Base-by-base conservation (phyloP, 257 asterid species). In the Ballota nigra region DNA sequence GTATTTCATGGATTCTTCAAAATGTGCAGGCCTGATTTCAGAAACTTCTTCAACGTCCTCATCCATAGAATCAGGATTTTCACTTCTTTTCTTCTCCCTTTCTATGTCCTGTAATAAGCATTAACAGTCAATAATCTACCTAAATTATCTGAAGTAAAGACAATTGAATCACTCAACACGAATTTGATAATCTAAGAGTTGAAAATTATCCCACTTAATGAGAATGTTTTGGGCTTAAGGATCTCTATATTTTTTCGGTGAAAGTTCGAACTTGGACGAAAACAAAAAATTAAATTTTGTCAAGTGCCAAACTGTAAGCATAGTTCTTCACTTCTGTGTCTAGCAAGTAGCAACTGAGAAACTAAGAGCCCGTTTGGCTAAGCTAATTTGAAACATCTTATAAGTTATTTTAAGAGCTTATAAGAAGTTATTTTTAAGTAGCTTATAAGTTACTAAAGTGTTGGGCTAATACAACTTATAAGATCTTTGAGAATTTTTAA, bases 1-100 rank as follows among this genome's bases (percentile, higher is more conserved):
- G 28, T 9, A 83, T 60, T 81, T 85, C 88, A 85, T 85, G 15
- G 90, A 79, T 74, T 83, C 88, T 80, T 86, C 91, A 15, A 86
- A 81, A 60, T 86, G 88, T 22, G 84, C 76, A 22, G 87, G 77
- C 73, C 66, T 82, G 57, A 86, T 84, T 63, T 86, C 89, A 0
- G 91, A 36, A 16, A 82, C 82, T 63, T 83, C 91, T 2, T 79
- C 83, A 26, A 22, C 45, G 10, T 86, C 89, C 70, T 84, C 88
- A 0, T 86, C 91, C 87, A 86, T 86, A 29, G 80, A 77, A 51
- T 86, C 89, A 0, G 87, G 91, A 53, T 83, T 86, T 6, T 78
- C 83, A 3, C 20, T 51, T 66, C 78, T 78, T 68, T 71, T 80
- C 82, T 74, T 80, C 78, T 82, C 89, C 81, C 69, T 84, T 69